Percentiles rank a stretch among this genome's conserved stretches.
phyloP scores from a whole-genome alignment of 2,329 filamentous ascomycete species.

The Fusarium sambucinum region DNA sequence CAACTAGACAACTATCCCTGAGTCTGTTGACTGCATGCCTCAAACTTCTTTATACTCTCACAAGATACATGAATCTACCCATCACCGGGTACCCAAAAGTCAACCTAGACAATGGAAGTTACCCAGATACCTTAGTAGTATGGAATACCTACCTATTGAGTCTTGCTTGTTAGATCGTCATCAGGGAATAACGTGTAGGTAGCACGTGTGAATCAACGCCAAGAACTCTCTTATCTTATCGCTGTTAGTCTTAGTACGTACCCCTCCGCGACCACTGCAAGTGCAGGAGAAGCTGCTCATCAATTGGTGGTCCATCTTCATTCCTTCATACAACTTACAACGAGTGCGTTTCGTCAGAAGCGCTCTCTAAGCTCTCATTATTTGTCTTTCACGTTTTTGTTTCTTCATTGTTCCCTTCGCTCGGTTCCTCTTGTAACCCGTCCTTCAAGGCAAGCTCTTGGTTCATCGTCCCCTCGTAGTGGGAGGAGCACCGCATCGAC shows the following conservation, averaged over 20 bases:
- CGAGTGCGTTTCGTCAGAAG: constrained; percentile 2
- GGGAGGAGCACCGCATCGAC: constrained; percentile 20
- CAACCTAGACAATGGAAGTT: not conserved
- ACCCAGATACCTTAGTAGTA: too few relatives aligned
- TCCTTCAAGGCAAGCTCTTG: constrained; percentile 13
- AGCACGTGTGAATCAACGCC: constrained; percentile 23
- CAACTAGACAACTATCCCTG: not conserved
- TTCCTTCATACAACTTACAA: constrained; percentile 21
- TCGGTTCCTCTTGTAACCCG: not conserved
- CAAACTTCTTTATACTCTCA: not conserved
- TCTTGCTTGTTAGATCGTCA: not conserved
- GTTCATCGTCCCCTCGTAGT: constrained; percentile 5
- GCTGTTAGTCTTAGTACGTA: constrained; percentile 28
- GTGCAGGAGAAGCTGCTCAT: constrained; percentile 24
- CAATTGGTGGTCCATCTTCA: constrained; percentile 26
- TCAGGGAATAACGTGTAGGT: not conserved
- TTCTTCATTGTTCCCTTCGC: not conserved
- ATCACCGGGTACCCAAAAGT: not conserved
- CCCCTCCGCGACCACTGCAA: constrained; percentile 27
- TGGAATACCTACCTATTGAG: too few relatives aligned
- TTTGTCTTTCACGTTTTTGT: not conserved
- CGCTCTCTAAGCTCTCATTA: constrained; percentile 3
- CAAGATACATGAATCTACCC: not conserved
- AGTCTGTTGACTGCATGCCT: not conserved
- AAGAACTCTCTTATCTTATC: constrained; percentile 41